Conservation (phyloP, 768 basidiomycete species). For the Crepidotus variabilis region DNA sequence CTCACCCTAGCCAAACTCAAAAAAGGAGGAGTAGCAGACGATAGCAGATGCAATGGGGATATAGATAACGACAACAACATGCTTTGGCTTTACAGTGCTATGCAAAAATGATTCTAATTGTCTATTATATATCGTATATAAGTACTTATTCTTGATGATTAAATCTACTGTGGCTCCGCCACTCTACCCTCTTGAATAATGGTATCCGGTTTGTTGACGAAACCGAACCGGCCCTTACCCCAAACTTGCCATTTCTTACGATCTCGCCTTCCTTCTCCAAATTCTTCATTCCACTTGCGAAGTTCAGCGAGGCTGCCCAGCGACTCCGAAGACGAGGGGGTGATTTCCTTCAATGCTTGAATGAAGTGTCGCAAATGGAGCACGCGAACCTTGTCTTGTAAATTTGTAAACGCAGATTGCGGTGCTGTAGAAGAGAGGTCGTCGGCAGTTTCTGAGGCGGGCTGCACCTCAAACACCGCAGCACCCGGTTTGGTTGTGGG, state of each 20-base stretch:
- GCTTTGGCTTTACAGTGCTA: not conserved
- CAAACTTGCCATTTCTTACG: constrained; percentile 70
- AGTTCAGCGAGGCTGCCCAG: constrained; percentile 72
- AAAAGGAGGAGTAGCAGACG: constrained; percentile 24
- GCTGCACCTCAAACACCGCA: no score
- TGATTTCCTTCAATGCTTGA: constrained; percentile 85
- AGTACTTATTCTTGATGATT: not conserved
- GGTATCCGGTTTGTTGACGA: constrained; percentile 44
- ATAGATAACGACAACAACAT: not conserved
- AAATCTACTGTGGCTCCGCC: constrained; percentile 5
- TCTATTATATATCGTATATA: constrained; percentile 1
- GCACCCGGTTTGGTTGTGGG: no score
- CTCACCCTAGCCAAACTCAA: constrained; percentile 12
- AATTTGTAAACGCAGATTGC: not conserved
- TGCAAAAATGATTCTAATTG: constrained; percentile 4
- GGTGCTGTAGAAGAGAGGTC: not conserved
- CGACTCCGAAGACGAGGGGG: constrained; percentile 83
- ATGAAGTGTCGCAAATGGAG: constrained; percentile 60
- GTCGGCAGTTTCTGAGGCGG: not conserved
- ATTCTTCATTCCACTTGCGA: constrained; percentile 90
- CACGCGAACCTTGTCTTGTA: constrained; percentile 16
- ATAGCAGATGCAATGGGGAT: not conserved
- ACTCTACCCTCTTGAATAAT: constrained; percentile 43
- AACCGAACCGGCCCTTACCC: constrained; percentile 89
- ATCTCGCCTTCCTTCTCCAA: constrained; percentile 78